Conservation (phyloP, 192 early-diverging fungal species). For the Oehlia diaphana region DNA sequence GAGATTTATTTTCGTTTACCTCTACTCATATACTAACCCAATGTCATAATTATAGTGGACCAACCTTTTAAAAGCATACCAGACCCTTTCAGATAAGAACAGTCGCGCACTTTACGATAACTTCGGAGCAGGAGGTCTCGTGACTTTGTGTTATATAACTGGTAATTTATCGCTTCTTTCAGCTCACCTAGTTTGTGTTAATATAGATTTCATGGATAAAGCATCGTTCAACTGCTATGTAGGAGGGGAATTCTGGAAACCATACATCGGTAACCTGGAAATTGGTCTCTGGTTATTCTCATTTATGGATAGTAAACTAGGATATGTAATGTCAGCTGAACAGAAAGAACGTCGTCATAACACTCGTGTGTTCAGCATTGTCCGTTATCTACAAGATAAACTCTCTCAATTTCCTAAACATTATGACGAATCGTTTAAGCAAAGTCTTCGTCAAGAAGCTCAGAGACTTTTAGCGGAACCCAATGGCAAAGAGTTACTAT, state of each 20-base stretch:
- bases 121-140: neutral
- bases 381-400: slow-evolving; percentile 1
- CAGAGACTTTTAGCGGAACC: neutral
- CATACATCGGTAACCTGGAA: slow-evolving; percentile 7
- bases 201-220: neutral
- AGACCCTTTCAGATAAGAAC: neutral
- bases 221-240: neutral
- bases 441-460: slow-evolving; percentile 13
- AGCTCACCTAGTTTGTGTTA: neutral
- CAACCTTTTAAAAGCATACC: neutral
- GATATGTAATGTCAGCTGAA: neutral
- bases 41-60: neutral
- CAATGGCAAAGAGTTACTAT: slow-evolving; percentile 2
- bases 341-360: neutral
- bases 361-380: neutral
- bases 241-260: slow-evolving; percentile 3
- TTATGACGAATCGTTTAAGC: neutral
- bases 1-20: neutral
- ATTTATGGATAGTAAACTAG: neutral
- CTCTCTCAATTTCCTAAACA: neutral
- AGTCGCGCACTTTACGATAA: neutral
- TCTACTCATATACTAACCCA: neutral
- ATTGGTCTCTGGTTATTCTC: slow-evolving; percentile 3
- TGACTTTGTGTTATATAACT: slow-evolving; percentile 25
- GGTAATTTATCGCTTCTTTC: slow-evolving; percentile 1